A percentile compares a stretch with the other conserved stretches of the same genome.
phyloP scores from a whole-genome alignment of 164 flowering plant genomes.

The Macadamia integrifolia region DNA sequence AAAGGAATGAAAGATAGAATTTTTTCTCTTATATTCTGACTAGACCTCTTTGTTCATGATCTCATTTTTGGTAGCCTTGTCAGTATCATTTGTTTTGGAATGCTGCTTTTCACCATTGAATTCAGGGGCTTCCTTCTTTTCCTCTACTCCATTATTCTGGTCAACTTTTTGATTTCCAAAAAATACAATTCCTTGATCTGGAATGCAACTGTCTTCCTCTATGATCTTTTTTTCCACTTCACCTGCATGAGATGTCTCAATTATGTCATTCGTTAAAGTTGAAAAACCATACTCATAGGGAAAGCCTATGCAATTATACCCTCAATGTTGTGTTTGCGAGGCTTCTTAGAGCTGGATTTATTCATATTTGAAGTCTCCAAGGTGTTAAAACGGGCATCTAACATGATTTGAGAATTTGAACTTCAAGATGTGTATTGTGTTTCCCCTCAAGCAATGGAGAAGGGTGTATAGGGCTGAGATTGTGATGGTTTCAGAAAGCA shows the following conservation, averaged over 20 bases:
- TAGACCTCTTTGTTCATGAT: slow-evolving; percentile 4
- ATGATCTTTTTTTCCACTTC: background rate
- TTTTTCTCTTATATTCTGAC: background rate
- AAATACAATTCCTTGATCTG: background rate
- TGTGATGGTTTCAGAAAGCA: no score
- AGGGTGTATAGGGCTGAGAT: no score
- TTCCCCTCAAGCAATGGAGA: no score
- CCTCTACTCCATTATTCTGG: slow-evolving; percentile 2
- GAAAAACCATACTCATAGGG: no score
- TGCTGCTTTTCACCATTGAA: background rate
- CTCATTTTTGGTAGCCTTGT: background rate
- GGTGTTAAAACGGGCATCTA: no score
- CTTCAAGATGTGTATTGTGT: no score
- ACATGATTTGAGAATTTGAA: no score
- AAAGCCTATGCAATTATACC: no score
- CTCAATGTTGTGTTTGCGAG: no score
- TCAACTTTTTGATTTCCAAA: slow-evolving; percentile 1
- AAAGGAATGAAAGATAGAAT: background rate
- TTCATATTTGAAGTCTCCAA: no score
- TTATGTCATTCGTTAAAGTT: background rate
- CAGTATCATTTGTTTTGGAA: slow-evolving; percentile 3
- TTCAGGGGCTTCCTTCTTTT: slow-evolving; percentile 2
- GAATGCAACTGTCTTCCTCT: slow-evolving; percentile 2
- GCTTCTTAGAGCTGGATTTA: no score
- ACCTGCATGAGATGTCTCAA: slow-evolving; percentile 6